Base-by-base conservation (phyloP, 2,329 filamentous ascomycete genomes). In the Fusarium sp. region DNA sequence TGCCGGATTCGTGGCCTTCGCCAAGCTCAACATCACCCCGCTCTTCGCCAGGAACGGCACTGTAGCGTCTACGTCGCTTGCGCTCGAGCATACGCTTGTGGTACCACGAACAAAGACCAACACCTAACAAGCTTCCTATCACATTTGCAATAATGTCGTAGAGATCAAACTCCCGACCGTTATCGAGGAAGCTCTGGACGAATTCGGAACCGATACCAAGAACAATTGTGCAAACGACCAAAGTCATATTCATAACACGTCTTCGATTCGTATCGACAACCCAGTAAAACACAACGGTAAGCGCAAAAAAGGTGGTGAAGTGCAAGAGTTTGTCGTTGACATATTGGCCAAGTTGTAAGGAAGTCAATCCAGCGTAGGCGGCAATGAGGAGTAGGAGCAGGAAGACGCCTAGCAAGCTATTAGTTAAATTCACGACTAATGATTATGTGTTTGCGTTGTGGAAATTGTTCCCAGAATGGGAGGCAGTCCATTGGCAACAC, bases 71-170 rank as follows among this genome's bases (percentile, higher is more conserved):
- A 61, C 90, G 90, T 78, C 90, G 86, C 68, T 93, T 93, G 70
- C 96, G 89, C 82, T 98, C 95, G 42, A 98, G 85, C 95, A 98
- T 98, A 66, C 96, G 92, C 79, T 93, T 92, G 83, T 99, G 96
- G 81, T 99, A 99, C 93, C 93, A 95, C 64, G 91, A 91, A 80
- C 93, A 97, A 26, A 97, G 81, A 0, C 87, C 91, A 26, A 98
- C 80, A 0, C 90, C 95, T 2, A 86, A 84, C 20, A 93, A 82
- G 72, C 93, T 95, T 45, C 96, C 96, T 44, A 93, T 84, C 1
- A 97, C 83, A 81, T 99, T 99, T 79, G 95, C 95, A 59, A 94
- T 86, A 70, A 99, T 93, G 80, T 98, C 94, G 78, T 92, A 94
- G 54, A 92, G 84, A 79, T 99, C 96, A 74, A 91, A 91, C 22